Conservation (phyloP, 495 filamentous ascomycete species). For the Neurospora africana region DNA sequence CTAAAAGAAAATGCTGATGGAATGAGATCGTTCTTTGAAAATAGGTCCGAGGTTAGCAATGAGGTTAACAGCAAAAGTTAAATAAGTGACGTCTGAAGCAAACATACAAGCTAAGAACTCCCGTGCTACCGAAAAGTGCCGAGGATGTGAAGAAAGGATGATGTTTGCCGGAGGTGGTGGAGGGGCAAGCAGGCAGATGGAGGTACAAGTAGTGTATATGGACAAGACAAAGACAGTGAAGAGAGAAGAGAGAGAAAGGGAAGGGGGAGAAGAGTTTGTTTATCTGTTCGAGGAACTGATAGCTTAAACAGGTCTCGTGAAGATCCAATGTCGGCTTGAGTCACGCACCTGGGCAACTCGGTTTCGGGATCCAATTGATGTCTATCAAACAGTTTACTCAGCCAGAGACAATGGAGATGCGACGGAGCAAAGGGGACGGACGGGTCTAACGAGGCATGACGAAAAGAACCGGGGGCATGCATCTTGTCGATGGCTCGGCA, state of each 20-base stretch:
- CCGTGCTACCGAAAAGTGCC: conserved; percentile 1
- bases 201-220: too few species aligned
- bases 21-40: background rate
- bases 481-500: background rate
- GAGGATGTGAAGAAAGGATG: conserved; percentile 6
- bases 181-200: background rate
- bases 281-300: background rate
- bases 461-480: conserved; percentile 1
- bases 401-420: background rate
- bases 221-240: background rate
- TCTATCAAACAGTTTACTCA: background rate
- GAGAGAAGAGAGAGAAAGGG: background rate
- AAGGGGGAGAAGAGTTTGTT: background rate
- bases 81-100: background rate
- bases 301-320: background rate
- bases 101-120: background rate
- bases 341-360: background rate
- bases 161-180: background rate
- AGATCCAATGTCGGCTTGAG: background rate
- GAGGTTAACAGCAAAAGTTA: background rate
- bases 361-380: background rate
- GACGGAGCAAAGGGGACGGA: background rate
- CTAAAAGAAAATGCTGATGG: background rate
- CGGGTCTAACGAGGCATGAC: background rate
- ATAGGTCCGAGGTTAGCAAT: background rate